A percentile compares a stretch with the other conserved stretches of the same genome.
Evolutionary conservation across 1,284 basidiomycete genomes (phyloP).

Genomic region (Sporisorium reilianum): DNA sequence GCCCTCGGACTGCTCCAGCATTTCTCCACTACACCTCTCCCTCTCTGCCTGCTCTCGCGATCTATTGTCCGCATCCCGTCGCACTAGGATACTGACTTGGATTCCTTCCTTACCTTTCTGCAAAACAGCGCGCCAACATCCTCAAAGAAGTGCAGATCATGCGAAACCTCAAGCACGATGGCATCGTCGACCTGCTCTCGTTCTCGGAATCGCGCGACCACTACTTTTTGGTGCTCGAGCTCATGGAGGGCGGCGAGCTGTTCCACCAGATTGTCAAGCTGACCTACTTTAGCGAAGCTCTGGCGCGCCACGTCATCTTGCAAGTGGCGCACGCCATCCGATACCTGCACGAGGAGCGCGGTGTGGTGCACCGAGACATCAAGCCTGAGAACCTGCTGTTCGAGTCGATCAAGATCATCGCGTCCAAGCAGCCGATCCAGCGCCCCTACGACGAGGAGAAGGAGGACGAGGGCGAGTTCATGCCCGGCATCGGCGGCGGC

Average conservation of each 20-base stretch:
- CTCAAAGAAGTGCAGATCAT: conserved; percentile 99
- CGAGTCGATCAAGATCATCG: conserved; percentile 90
- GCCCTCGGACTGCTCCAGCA: conserved; percentile 5
- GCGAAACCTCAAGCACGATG: conserved; percentile 90
- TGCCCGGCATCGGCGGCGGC: conserved; percentile 89
- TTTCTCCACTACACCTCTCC: conserved; percentile 14
- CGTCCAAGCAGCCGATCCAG: conserved; percentile 80
- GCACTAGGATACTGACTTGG: conserved; percentile 21
- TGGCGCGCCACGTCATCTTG: conserved; percentile 86
- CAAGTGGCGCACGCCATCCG: conserved; percentile 96
- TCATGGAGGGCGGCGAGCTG: conserved; percentile 86
- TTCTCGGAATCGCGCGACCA: conserved; percentile 85
- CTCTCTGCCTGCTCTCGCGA: not conserved
- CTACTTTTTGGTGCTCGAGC: conserved; percentile 93
- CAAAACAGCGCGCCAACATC: conserved; percentile 89
- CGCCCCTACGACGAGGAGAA: conserved; percentile 96
- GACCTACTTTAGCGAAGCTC: conserved; percentile 91
- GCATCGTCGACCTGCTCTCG: conserved; percentile 77
- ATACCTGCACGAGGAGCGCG: conserved; percentile 96
- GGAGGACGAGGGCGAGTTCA: conserved; percentile 97
- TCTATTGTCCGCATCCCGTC: not conserved
- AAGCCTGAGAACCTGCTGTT: conserved; percentile 99
- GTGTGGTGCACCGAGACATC: conserved; percentile 98
- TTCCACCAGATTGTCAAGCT: conserved; percentile 99
- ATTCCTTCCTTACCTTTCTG: conserved; percentile 40